Evolutionary conservation across 352 stramenopile species (phyloP).

Genomic region (Albugo laibachii): DNA sequence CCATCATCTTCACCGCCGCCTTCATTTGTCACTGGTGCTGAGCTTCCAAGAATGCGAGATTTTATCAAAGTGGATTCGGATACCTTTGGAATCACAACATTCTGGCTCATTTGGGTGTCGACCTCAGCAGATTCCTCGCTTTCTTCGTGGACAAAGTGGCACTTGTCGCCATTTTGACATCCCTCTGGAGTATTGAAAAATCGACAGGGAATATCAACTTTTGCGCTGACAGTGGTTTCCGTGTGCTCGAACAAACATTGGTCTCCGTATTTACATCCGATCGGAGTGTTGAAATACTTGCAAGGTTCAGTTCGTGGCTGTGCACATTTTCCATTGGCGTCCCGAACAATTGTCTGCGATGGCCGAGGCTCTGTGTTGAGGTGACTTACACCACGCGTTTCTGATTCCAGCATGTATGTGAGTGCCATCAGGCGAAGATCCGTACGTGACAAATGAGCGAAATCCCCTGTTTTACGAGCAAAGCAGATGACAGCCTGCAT

Average conservation of each 20-base stretch:
- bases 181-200: constrained; percentile 57
- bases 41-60: constrained; percentile 70
- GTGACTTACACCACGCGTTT: constrained; percentile 44
- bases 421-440: constrained; percentile 78
- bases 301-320: constrained; percentile 26
- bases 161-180: constrained; percentile 51
- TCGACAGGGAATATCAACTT: constrained; percentile 51
- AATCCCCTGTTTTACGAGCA: constrained; percentile 71
- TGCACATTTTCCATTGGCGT: constrained; percentile 36
- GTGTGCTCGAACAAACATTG: constrained; percentile 73
- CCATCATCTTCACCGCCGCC: constrained; percentile 62
- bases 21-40: constrained; percentile 55
- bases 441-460: constrained; percentile 62
- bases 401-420: constrained; percentile 68
- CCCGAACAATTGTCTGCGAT: constrained; percentile 39
- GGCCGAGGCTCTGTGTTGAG: constrained; percentile 47
- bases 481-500: constrained; percentile 68
- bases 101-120: not conserved
- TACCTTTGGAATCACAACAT: constrained; percentile 9
- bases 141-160: constrained; percentile 47
- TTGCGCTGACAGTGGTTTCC: constrained; percentile 16
- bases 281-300: constrained; percentile 60
- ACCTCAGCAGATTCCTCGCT: constrained; percentile 7
- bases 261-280: constrained; percentile 63
- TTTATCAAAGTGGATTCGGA: constrained; percentile 33